Percentiles rank a stretch among this genome's conserved stretches.
These are phyloP conservation scores for Spergularia bocconei DNA, from an alignment of 148 eudicot species.

Conservation along the genomic window DNA sequence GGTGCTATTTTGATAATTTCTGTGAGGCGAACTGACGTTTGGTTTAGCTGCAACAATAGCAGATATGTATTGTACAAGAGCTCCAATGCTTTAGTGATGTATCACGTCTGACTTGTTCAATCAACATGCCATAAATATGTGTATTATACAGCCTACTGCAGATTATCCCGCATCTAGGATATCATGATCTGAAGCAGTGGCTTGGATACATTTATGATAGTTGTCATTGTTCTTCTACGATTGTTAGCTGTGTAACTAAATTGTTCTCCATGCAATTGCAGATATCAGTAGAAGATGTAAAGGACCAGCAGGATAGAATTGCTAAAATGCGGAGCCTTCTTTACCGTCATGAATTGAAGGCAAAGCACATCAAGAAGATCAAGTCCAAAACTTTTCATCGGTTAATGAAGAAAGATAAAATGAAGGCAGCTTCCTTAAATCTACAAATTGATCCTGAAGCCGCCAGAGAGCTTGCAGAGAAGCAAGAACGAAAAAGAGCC, in stretches of 20 bases:
- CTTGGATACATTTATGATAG: background rate
- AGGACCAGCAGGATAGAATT: conserved; percentile 63
- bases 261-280: conserved; percentile 28
- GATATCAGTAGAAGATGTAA: conserved; percentile 79
- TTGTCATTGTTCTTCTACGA: conserved; percentile 5
- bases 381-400: conserved; percentile 90
- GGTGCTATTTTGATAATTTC: no score
- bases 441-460: conserved; percentile 61
- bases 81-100: background rate
- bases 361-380: conserved; percentile 74
- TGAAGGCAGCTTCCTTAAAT: conserved; percentile 49
- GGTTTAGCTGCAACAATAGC: background rate
- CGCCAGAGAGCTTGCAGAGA: conserved; percentile 72
- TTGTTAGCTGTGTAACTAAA: background rate
- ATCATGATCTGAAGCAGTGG: background rate
- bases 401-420: conserved; percentile 68
- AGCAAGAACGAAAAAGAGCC: conserved; percentile 82
- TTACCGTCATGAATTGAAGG: conserved; percentile 85
- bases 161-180: no score
- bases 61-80: background rate
- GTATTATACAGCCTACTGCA: background rate
- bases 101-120: background rate
- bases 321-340: conserved; percentile 95
- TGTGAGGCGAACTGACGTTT: background rate
- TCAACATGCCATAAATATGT: background rate